These are phyloP conservation scores for Tritrichomonas musculus DNA, from an alignment of 208 protist species.

Conservation along the genomic window DNA sequence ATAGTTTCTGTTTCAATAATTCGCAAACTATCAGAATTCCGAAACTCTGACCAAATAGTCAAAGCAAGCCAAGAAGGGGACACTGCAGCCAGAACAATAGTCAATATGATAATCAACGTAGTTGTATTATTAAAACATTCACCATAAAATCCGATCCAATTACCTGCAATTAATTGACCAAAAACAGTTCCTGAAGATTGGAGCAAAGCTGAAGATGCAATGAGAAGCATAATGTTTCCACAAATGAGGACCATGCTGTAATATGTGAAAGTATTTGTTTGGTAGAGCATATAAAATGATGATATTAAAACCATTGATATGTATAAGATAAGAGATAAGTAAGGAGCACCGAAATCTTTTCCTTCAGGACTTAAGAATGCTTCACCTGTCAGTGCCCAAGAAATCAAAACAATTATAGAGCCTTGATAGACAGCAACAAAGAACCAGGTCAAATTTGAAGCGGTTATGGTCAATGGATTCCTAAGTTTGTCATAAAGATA, in stretches of 20 bases:
- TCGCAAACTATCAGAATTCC: not conserved
- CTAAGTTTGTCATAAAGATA: not conserved
- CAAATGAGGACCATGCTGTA: not conserved
- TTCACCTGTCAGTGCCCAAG: not conserved
- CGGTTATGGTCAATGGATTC: not conserved
- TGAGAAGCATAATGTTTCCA: not conserved
- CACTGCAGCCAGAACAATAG: not conserved
- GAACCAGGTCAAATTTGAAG: not conserved
- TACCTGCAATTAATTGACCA: not conserved
- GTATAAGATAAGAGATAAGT: not conserved
- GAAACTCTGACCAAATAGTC: not conserved
- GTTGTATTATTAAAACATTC: not conserved
- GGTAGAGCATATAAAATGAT: not conserved
- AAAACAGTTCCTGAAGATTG: not conserved
- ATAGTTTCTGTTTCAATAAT: slow-evolving; percentile 22
- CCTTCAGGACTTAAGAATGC: not conserved
- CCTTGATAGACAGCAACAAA: not conserved
- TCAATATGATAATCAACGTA: not conserved
- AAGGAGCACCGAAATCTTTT: not conserved
- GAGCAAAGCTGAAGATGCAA: not conserved
- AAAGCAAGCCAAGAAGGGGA: not conserved
- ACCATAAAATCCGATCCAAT: slow-evolving; percentile 10
- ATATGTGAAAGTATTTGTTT: not conserved
- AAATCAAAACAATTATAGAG: not conserved
- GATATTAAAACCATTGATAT: not conserved